phyloP scores from a whole-genome alignment of 2,329 filamentous ascomycete species.

The Leptographium radiaticola region DNA sequence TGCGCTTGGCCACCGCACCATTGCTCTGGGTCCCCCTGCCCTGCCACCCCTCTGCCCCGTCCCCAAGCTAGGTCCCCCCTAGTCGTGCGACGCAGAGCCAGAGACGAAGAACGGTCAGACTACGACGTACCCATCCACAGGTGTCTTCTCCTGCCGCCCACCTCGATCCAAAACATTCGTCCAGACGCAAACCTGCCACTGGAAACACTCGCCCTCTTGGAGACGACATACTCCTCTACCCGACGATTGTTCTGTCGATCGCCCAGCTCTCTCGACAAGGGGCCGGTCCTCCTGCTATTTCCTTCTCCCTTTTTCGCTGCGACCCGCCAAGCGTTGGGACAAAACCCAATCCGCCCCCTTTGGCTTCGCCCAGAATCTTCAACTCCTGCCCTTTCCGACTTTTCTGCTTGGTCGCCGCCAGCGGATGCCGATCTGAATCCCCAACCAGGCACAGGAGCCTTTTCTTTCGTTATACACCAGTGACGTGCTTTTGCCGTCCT shows the following conservation, averaged over 20 bases:
- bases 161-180: slow-evolving; percentile 7
- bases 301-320: neutral
- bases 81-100: slow-evolving; percentile 1
- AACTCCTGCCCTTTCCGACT: neutral
- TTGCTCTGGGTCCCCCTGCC: neutral
- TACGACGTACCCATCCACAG: neutral
- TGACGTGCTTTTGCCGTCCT: neutral
- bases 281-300: slow-evolving; percentile 20
- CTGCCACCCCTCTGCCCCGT: neutral
- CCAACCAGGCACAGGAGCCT: neutral
- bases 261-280: slow-evolving; percentile 15
- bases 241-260: slow-evolving; percentile 23
- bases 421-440: neutral
- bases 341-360: neutral
- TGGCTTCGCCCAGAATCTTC: neutral
- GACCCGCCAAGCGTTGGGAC: neutral
- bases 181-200: slow-evolving; percentile 7
- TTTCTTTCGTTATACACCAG: neutral
- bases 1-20: neutral
- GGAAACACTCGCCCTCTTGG: slow-evolving; percentile 15
- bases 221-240: slow-evolving; percentile 12
- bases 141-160: slow-evolving; percentile 14
- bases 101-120: neutral
- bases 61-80: neutral
- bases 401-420: neutral